phyloP scores from a whole-genome alignment of 805 yeast species.

The Zygosaccharomyces rouxii region DNA sequence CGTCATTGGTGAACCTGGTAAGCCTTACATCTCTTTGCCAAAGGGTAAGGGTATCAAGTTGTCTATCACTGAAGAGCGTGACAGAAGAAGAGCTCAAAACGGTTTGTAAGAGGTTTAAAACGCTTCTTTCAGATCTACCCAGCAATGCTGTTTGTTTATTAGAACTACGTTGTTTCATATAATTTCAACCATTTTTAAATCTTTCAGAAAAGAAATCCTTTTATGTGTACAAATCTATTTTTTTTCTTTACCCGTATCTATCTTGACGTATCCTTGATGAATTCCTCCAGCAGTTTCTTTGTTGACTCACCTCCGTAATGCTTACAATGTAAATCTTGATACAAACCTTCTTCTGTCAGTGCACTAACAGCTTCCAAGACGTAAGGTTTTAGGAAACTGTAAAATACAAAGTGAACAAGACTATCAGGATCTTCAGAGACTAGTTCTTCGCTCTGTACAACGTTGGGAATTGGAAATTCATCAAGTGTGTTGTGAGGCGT shows the following conservation, averaged over 20 bases:
- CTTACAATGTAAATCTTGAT: conserved; percentile 37
- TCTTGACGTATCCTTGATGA: conserved; percentile 27
- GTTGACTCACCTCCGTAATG: conserved; percentile 40
- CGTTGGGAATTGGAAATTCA: conserved; percentile 69
- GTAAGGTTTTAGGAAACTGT: conserved; percentile 64
- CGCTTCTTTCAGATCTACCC: conserved; percentile 19
- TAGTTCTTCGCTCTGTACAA: conserved; percentile 47
- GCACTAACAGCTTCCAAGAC: conserved; percentile 43
- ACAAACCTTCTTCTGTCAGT: conserved; percentile 23
- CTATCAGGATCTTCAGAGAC: conserved; percentile 22
- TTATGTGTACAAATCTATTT: conserved; percentile 7
- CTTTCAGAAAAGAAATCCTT: conserved; percentile 14
- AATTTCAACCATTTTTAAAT: conserved; percentile 14
- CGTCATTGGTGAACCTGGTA: conserved; percentile 92
- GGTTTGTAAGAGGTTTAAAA: conserved; percentile 56
- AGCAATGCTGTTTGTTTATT: conserved; percentile 11
- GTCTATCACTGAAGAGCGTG: conserved; percentile 95
- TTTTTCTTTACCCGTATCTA: background rate
- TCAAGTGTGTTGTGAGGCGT: conserved; percentile 58
- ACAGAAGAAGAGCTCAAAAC: conserved; percentile 89
- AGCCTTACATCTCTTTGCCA: conserved; percentile 92
- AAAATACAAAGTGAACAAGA: conserved; percentile 67
- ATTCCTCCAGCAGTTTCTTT: conserved; percentile 43
- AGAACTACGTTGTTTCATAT: conserved; percentile 18
- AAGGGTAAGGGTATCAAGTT: conserved; percentile 99